These are phyloP conservation scores for Trichothecium sympodiale DNA, from an alignment of 2,329 filamentous ascomycete species.

Conservation along the genomic window DNA sequence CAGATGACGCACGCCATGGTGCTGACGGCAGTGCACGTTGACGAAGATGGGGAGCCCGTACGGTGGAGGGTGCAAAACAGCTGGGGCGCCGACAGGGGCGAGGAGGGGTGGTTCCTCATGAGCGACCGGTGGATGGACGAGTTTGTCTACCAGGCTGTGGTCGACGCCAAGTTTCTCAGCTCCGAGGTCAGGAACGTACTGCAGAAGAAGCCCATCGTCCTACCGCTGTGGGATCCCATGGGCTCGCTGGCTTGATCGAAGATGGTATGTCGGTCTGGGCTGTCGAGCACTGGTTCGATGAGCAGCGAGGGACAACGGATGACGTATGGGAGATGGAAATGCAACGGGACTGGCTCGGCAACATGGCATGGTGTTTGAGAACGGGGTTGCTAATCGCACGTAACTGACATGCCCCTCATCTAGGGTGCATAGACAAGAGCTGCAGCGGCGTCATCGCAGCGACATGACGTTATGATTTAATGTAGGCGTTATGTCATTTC, in stretches of 20 bases:
- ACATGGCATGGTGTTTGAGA: too few relatives aligned
- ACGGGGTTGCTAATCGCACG: too few relatives aligned
- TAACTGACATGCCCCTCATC: too few relatives aligned
- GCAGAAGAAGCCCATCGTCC: slow-evolving; percentile 55
- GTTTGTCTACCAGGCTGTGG: slow-evolving; percentile 78
- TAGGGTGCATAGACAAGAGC: too few relatives aligned
- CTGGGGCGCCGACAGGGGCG: slow-evolving; percentile 61
- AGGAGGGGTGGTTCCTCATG: slow-evolving; percentile 85
- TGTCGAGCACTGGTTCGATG: too few relatives aligned
- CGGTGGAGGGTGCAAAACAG: slow-evolving; percentile 83
- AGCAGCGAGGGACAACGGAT: too few relatives aligned
- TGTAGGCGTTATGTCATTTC: too few relatives aligned
- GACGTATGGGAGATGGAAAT: too few relatives aligned
- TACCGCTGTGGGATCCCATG: slow-evolving; percentile 76
- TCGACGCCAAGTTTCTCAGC: slow-evolving; percentile 58
- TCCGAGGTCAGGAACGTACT: slow-evolving; percentile 60
- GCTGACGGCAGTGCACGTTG: slow-evolving; percentile 72
- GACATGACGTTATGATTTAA: too few relatives aligned
- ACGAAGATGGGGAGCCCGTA: slow-evolving; percentile 43
- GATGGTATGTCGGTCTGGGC: too few relatives aligned
- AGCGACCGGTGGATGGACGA: slow-evolving; percentile 69
- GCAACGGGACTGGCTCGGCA: too few relatives aligned
- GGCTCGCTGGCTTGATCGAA: slow-evolving; percentile 51
- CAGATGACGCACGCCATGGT: slow-evolving; percentile 93
- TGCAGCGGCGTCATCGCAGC: too few relatives aligned